A percentile compares a stretch with the other conserved stretches of the same genome.
Conservation (phyloP, 345 rosid genomes). For the Arabis hirsuta region DNA sequence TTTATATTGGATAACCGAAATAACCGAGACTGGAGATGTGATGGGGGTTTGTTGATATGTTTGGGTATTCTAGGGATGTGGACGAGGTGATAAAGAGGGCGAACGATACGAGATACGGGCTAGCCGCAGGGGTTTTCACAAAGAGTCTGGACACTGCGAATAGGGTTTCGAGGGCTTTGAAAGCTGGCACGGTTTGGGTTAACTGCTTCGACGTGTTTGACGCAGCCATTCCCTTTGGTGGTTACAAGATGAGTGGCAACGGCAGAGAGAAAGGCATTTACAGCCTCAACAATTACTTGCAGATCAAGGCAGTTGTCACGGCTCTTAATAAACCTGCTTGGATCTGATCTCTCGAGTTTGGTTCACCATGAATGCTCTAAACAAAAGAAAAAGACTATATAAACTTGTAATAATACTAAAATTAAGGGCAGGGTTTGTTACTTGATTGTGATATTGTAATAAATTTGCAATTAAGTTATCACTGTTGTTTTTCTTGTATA, state of each 20-base stretch:
- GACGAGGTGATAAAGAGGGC: constrained; percentile 80
- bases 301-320: constrained; percentile 90
- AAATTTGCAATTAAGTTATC: constrained; percentile 9
- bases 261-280: constrained; percentile 97
- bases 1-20: not conserved
- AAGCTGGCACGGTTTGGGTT: constrained; percentile 86
- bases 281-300: constrained; percentile 87
- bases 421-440: constrained; percentile 5
- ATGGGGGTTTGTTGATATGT: constrained; percentile 11
- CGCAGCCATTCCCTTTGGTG: constrained; percentile 94
- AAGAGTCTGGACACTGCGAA: constrained; percentile 70
- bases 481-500: constrained; percentile 7
- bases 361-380: constrained; percentile 6
- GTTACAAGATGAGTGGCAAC: constrained; percentile 94
- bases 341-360: constrained; percentile 51
- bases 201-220: constrained; percentile 92
- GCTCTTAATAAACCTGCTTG: constrained; percentile 83
- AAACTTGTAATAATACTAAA: not conserved
- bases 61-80: constrained; percentile 54
- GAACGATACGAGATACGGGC: constrained; percentile 65
- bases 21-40: not conserved
- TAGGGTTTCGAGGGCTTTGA: constrained; percentile 69
- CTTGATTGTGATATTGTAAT: constrained; percentile 26
- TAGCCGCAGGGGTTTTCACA: constrained; percentile 95
- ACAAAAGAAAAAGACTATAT: constrained; percentile 7